phyloP scores from a whole-genome alignment of 2,329 filamentous ascomycete species.

The Ophiocordyceps australis region DNA sequence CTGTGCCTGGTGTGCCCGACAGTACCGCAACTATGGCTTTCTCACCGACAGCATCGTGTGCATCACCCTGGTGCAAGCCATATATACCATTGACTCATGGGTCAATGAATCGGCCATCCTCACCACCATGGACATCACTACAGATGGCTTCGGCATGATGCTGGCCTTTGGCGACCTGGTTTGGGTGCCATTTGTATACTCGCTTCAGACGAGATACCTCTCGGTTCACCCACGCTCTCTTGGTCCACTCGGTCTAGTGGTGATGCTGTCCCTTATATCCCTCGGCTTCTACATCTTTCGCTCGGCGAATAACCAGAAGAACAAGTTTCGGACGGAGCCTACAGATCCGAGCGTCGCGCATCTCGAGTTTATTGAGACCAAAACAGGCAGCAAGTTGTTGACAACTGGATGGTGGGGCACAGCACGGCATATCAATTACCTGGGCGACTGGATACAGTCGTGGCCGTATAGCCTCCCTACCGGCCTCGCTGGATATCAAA shows the following conservation, averaged over 20 bases:
- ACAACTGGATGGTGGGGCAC: slow-evolving; percentile 86
- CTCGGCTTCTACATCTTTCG: slow-evolving; percentile 86
- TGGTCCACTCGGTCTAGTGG: slow-evolving; percentile 44
- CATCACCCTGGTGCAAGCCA: slow-evolving; percentile 55
- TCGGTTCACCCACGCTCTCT: slow-evolving; percentile 67
- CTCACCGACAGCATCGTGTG: slow-evolving; percentile 76
- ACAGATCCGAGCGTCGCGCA: slow-evolving; percentile 62
- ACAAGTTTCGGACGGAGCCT: slow-evolving; percentile 78
- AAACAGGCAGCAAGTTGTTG: slow-evolving; percentile 62
- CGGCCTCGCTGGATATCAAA: slow-evolving; percentile 63
- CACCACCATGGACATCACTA: slow-evolving; percentile 87
- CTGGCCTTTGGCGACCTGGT: slow-evolving; percentile 79
- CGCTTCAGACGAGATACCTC: slow-evolving; percentile 68
- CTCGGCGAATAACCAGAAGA: slow-evolving; percentile 87
- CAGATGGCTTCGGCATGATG: slow-evolving; percentile 92
- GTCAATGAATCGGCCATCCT: slow-evolving; percentile 80
- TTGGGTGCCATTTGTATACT: slow-evolving; percentile 87
- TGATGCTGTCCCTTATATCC: slow-evolving; percentile 47
- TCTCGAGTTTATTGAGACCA: slow-evolving; percentile 73
- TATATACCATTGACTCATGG: slow-evolving; percentile 73
- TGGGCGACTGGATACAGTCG: slow-evolving; percentile 86
- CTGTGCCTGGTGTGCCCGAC: slow-evolving; percentile 67
- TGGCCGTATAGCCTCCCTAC: slow-evolving; percentile 86
- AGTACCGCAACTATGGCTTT: slow-evolving; percentile 70
- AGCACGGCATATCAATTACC: slow-evolving; percentile 86